A percentile compares a stretch with the other conserved stretches of the same genome.
Conservation (phyloP, 1,284 basidiomycete species). For the Spongispora temasekensis region DNA sequence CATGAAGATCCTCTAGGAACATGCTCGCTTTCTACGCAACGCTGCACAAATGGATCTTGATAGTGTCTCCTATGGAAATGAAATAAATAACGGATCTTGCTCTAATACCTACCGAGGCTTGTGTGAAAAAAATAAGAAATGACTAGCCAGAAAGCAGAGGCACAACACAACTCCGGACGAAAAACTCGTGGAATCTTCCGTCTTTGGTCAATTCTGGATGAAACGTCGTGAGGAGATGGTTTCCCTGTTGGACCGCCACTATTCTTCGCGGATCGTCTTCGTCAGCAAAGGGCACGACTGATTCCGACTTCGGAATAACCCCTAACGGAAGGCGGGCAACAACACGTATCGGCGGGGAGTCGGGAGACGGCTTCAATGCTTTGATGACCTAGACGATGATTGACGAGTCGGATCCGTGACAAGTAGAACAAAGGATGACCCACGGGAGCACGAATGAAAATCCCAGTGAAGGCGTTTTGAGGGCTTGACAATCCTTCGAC, state of each 20-base stretch:
- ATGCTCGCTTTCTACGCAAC: no score
- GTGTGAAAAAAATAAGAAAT: background rate
- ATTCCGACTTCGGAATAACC: constrained; percentile 54
- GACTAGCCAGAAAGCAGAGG: constrained; percentile 19
- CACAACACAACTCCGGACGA: constrained; percentile 67
- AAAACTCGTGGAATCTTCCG: constrained; percentile 87
- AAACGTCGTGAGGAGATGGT: constrained; percentile 87
- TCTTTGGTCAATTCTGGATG: constrained; percentile 94
- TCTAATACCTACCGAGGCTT: background rate
- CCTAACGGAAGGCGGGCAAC: constrained; percentile 73
- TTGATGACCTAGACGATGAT: constrained; percentile 58
- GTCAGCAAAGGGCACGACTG: constrained; percentile 33
- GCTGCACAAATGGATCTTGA: no score
- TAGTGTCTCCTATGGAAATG: no score
- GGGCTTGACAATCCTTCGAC: constrained; percentile 68
- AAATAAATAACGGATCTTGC: background rate
- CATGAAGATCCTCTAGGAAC: no score
- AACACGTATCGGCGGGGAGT: constrained; percentile 58
- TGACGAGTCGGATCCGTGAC: background rate
- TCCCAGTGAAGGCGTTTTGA: constrained; percentile 72
- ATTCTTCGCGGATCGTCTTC: constrained; percentile 59
- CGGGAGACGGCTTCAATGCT: constrained; percentile 43
- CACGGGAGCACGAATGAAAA: constrained; percentile 96
- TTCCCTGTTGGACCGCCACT: constrained; percentile 87
- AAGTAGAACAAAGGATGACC: constrained; percentile 23